Base-by-base conservation (phyloP, 768 basidiomycete species). In the Chalciporus pseudorubinellus region DNA sequence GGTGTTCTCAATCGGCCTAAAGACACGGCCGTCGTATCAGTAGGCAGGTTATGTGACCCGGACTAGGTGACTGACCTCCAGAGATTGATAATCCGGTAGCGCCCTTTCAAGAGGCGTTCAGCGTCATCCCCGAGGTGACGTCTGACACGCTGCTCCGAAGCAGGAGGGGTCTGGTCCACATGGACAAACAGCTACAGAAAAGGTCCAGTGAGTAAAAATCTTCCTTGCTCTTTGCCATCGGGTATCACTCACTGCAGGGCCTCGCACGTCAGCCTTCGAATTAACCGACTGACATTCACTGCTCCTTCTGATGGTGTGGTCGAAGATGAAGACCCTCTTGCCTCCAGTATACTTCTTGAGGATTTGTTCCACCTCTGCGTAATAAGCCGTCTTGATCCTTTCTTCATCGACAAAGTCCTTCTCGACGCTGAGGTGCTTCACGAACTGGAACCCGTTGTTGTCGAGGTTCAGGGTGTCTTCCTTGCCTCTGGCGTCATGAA, bases 1-100 rank as follows among this genome's bases (percentile, higher is more conserved):
- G 8, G 67, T 62, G 56, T 73, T 56, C 39, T 39, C 56, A 47
- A 76, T 71, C 8, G 74, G 72, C 29, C 52, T 60, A 12, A 1
- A 51, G 6, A 5, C 5, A 21, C 3, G 1, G 3, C 6, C 1
- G n/a, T 39, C 34, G 8, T 6, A 20, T 52, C 16, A 34, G 33
- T 9, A 22, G 14, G 11, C 9, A 10, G 14, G 12, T 24, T n/a
- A 6, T 2, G 28, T 6, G 21, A 45, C 18, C 6, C 12, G 12
- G 18, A 18, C 2, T 18, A 24, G 39, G 12, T 10, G 11, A 36
- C 53, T 45, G 16, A 58, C 53, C 74, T 70, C 75, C 74, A 75
- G 34, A 74, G 69, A 52, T 76, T 76, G 59, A 76, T 73, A 59
- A 76, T 73, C 33, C 65, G 72, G 33, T 70, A 64, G 24, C 74